Evolutionary conservation across 352 stramenopile genomes (phyloP), one percentile per base, ranked within the genome.

Genomic region (Phytopythium chamaehyphon): DNA sequence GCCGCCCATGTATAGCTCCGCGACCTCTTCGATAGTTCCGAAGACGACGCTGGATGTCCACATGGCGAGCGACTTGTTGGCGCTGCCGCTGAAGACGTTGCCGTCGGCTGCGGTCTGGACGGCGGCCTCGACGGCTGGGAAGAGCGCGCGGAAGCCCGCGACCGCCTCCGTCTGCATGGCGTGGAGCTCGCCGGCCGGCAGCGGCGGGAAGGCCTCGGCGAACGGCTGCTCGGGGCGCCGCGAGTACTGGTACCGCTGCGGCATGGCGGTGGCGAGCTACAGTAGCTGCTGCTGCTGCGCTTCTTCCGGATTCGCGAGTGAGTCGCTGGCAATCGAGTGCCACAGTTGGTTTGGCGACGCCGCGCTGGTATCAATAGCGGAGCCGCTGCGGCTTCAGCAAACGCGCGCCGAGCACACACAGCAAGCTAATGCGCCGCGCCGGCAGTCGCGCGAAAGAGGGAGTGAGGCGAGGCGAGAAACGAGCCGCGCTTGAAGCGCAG

Each of bases 1-100:
- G 51, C 56, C 51, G 48, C 62, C 59, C 36, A 82, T 59, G 59
- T 86, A 86, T 43, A 89, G 66, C 37, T 66, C 61, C 0, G 78
- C 69, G 23, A 89, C 76, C 45, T 87, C 78, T 5, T 89, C 76
- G 15, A 89, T 58, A 28, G 71, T 76, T 19, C 78, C 78, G 22
- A 68, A 68, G 16, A 86, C 59, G 26, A 66, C 57, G 7, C 63
- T 76, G 7, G 65, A 80, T 47, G 77, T 78, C 65, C 72, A 85
- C 65, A 86, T 73, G 65, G 73, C 69, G 46, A 82, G 59, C n/a
- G 72, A 73, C 53, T 77, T 82, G 47, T 53, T 24, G 38, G 61
- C 59, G 39, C 76, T 74, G 36, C 55, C 22, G 43, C 62, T 63
- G 31, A 51, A 70, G 12, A 65, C 56, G 47, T 72, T 56, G n/a